These are phyloP conservation scores for Metschnikowia corniflorae DNA, from an alignment of 805 yeast species.

Conservation along the genomic window DNA sequence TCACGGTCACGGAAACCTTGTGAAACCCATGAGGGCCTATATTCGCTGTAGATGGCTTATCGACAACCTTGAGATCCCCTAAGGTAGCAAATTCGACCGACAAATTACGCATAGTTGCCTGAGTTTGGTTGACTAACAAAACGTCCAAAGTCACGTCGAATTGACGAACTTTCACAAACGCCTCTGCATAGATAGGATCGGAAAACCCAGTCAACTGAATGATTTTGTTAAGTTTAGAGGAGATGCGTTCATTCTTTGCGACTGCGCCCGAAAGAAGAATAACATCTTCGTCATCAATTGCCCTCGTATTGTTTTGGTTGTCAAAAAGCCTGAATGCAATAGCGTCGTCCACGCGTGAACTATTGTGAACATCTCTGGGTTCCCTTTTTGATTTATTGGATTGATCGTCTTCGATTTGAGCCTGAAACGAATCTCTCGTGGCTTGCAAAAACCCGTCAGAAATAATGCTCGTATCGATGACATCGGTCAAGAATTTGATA, in stretches of 20 bases:
- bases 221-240: conserved; percentile 82
- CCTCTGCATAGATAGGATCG: conserved; percentile 97
- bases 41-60: conserved; percentile 83
- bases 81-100: conserved; percentile 93
- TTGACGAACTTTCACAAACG: conserved; percentile 92
- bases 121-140: conserved; percentile 90
- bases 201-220: conserved; percentile 96
- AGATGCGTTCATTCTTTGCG: conserved; percentile 52
- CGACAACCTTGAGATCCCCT: conserved; percentile 93
- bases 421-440: conserved; percentile 78
- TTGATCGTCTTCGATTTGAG: conserved; percentile 61
- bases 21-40: conserved; percentile 98
- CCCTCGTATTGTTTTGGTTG: conserved; percentile 28
- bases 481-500: conserved; percentile 72
- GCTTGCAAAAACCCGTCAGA: conserved; percentile 80
- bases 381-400: conserved; percentile 52
- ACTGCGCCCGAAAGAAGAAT: conserved; percentile 51
- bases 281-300: conserved; percentile 48
- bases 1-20: conserved; percentile 80
- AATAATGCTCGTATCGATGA: conserved; percentile 47
- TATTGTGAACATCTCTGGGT: conserved; percentile 55
- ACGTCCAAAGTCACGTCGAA: conserved; percentile 95
- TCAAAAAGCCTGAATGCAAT: conserved; percentile 77
- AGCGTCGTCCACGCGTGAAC: conserved; percentile 76
- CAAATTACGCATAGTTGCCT: conserved; percentile 81